Conservation (phyloP, 192 early-diverging fungal species). For the Powellomyces hirtus region DNA sequence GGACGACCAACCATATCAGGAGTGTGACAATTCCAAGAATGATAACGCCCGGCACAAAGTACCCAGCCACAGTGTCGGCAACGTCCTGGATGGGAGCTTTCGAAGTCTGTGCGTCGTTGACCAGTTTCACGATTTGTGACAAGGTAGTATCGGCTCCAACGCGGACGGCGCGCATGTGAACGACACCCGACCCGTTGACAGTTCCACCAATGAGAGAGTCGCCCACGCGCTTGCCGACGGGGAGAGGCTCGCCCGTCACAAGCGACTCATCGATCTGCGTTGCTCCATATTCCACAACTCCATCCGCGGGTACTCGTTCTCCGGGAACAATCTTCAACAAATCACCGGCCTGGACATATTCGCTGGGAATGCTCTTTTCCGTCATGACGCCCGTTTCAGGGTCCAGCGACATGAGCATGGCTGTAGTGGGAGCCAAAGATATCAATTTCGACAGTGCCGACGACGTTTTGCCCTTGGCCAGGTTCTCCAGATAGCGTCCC, state of each 20-base stretch:
- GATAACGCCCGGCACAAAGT: conserved; percentile 90
- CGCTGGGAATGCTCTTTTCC: conserved; percentile 77
- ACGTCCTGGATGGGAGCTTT: conserved; percentile 95
- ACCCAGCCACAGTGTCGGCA: conserved; percentile 83
- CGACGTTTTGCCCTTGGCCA: conserved; percentile 92
- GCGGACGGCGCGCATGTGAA: conserved; percentile 79
- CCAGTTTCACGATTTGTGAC: conserved; percentile 87
- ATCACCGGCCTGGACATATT: conserved; percentile 85
- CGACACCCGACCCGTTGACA: conserved; percentile 84
- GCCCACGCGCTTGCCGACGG: conserved; percentile 68
- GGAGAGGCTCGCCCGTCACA: conserved; percentile 88
- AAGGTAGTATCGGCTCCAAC: conserved; percentile 91
- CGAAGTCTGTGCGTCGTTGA: conserved; percentile 88
- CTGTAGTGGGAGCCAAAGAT: conserved; percentile 75
- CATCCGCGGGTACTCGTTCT: conserved; percentile 92
- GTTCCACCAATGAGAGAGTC: conserved; percentile 87
- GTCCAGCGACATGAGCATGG: conserved; percentile 49
- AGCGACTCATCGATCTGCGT: conserved; percentile 89
- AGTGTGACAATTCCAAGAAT: conserved; percentile 70
- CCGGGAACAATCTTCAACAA: conserved; percentile 85
- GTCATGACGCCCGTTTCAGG: conserved; percentile 18
- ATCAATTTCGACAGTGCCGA: conserved; percentile 85
- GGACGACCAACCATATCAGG: conserved; percentile 72
- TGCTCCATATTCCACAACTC: conserved; percentile 66
- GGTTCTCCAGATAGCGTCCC: conserved; percentile 90